Conservation (phyloP, 2,329 filamentous ascomycete species). For the Claviceps humidiphila region DNA sequence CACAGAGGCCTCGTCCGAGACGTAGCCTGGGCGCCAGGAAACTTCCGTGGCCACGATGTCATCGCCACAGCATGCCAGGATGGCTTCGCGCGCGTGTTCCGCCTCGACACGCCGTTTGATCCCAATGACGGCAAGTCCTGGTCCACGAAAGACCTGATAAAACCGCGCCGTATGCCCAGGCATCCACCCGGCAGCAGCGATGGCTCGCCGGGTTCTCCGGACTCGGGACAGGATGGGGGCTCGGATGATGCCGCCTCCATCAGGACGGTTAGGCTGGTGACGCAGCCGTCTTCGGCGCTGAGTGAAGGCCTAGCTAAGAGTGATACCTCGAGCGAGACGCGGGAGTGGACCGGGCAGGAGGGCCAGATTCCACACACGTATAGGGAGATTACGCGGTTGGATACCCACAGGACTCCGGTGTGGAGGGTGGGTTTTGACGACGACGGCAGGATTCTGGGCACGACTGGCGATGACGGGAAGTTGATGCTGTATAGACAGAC, state of each 20-base stretch:
- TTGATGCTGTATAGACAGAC: constrained; percentile 48
- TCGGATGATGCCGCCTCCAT: constrained; percentile 8
- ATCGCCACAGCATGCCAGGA: constrained; percentile 90
- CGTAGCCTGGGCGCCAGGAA: constrained; percentile 84
- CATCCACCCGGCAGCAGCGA: neutral
- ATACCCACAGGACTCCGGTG: constrained; percentile 55
- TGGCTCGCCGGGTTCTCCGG: neutral
- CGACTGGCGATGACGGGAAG: constrained; percentile 63
- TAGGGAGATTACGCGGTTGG: constrained; percentile 52
- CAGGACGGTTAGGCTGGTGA: constrained; percentile 16
- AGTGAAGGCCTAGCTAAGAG: constrained; percentile 40
- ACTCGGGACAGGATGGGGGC: constrained; percentile 17
- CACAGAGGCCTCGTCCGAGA: constrained; percentile 73
- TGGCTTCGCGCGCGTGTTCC: constrained; percentile 78
- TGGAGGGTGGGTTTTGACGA: constrained; percentile 64
- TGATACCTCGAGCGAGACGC: constrained; percentile 31
- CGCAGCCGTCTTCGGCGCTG: constrained; percentile 30
- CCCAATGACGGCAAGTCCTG: constrained; percentile 36
- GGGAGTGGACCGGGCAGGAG: constrained; percentile 38
- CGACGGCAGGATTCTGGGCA: constrained; percentile 59
- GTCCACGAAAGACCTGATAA: constrained; percentile 32
- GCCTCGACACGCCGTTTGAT: constrained; percentile 49
- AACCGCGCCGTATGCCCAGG: constrained; percentile 4
- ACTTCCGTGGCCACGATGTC: constrained; percentile 78
- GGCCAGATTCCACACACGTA: constrained; percentile 53